phyloP scores from a whole-genome alignment of 805 yeast genomes.

The Candida pseudoglaebosa region DNA sequence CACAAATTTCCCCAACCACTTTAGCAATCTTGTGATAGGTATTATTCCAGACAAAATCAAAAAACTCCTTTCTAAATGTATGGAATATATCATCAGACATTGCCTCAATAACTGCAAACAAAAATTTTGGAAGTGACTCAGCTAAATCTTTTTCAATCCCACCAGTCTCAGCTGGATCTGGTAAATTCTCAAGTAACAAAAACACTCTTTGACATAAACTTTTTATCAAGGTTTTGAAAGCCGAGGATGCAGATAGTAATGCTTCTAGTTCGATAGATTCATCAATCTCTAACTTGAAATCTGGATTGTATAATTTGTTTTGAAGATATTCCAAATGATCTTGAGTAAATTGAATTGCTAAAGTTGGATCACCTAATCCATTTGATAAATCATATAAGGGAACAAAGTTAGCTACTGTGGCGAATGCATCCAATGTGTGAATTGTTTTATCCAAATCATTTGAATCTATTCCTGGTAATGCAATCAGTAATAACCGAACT shows the following conservation, averaged over 20 bases:
- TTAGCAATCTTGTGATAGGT: slow-evolving; percentile 60
- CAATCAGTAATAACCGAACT: slow-evolving; percentile 64
- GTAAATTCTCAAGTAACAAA: slow-evolving; percentile 62
- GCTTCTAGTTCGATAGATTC: slow-evolving; percentile 50
- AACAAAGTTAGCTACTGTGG: slow-evolving; percentile 63
- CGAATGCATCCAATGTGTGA: slow-evolving; percentile 63
- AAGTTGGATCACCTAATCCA: slow-evolving; percentile 34
- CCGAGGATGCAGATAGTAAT: slow-evolving; percentile 66
- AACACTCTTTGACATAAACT: slow-evolving; percentile 57
- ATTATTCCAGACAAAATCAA: slow-evolving; percentile 57
- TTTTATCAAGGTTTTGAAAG: slow-evolving; percentile 58
- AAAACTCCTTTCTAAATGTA: slow-evolving; percentile 42
- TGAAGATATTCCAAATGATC: slow-evolving; percentile 59
- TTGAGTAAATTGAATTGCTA: slow-evolving; percentile 54
- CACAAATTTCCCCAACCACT: slow-evolving; percentile 67
- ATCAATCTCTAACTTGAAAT: slow-evolving; percentile 36
- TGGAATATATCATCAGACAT: slow-evolving; percentile 54
- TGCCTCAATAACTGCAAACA: slow-evolving; percentile 48
- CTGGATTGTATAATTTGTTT: slow-evolving; percentile 29
- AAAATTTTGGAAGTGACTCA: slow-evolving; percentile 32
- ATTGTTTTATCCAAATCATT: slow-evolving; percentile 78
- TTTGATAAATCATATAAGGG: slow-evolving; percentile 64
- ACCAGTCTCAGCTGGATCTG: slow-evolving; percentile 50
- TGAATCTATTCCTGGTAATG: slow-evolving; percentile 80
- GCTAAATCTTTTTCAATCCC: slow-evolving; percentile 49